phyloP scores from a whole-genome alignment of 805 yeast species.

The Peterozyma toletana region DNA sequence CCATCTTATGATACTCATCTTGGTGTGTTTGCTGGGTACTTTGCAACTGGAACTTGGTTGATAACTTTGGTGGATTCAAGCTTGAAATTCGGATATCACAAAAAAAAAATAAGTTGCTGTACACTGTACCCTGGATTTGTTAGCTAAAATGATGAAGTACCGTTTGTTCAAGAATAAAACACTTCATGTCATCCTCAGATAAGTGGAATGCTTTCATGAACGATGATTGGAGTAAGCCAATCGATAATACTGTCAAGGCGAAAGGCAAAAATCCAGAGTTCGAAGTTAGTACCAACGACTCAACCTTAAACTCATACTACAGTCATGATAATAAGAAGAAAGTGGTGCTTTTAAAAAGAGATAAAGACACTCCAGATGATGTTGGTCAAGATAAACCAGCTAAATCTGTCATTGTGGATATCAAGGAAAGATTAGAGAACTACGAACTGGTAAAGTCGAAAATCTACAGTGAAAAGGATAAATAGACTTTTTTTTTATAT shows the following conservation, averaged over 20 bases:
- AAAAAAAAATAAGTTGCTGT: not conserved
- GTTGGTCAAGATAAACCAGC: too few species aligned
- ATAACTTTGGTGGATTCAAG: not conserved
- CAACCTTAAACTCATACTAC: too few species aligned
- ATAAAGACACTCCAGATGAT: too few species aligned
- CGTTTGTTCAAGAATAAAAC: not conserved
- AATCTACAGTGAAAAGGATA: too few species aligned
- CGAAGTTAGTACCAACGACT: too few species aligned
- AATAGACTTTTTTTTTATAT: too few species aligned
- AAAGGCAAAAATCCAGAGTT: too few species aligned
- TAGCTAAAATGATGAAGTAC: not conserved
- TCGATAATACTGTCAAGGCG: not conserved
- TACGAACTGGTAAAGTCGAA: too few species aligned
- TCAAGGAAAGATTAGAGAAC: too few species aligned
- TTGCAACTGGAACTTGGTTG: not conserved
- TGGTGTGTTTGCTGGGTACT: not conserved
- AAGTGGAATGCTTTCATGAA: conserved; percentile 1
- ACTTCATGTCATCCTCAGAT: not conserved
- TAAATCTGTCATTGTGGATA: too few species aligned
- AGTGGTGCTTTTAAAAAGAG: too few species aligned
- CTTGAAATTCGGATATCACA: not conserved
- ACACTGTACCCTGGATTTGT: not conserved
- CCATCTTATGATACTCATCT: not conserved
- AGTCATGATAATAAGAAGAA: too few species aligned
- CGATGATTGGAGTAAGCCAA: conserved; percentile 4